Percentiles rank a stretch among this genome's conserved stretches.
These are phyloP conservation scores for Didymella exigua DNA, from an alignment of 2,329 filamentous ascomycete genomes.

Conservation along the genomic window DNA sequence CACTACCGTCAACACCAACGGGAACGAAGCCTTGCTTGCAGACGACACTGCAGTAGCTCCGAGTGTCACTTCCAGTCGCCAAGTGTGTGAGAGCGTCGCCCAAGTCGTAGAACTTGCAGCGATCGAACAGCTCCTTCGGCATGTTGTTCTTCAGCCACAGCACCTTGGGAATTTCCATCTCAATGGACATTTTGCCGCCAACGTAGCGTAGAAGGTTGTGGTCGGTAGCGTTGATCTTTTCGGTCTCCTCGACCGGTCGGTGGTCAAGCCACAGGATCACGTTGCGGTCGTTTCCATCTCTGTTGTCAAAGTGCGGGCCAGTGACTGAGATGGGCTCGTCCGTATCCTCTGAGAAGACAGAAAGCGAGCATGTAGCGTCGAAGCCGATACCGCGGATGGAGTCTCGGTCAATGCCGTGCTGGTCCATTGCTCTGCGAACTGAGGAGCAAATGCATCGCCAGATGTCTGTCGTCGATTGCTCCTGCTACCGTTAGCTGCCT, in stretches of 20 bases:
- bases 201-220: constrained; percentile 96
- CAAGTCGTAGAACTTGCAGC: constrained; percentile 97
- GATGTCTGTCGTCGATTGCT: constrained; percentile 98
- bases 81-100: constrained; percentile 92
- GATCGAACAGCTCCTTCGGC: constrained; percentile 85
- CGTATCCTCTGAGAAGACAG: constrained; percentile 86
- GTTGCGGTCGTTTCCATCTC: constrained; percentile 83
- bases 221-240: constrained; percentile 87
- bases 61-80: constrained; percentile 87
- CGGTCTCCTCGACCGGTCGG: constrained; percentile 85
- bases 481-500: constrained; percentile 56
- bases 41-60: constrained; percentile 94
- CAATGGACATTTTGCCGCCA: constrained; percentile 96
- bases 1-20: constrained; percentile 94
- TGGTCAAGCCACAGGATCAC: constrained; percentile 98
- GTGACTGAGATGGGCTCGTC: constrained; percentile 92
- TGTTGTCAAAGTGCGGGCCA: constrained; percentile 78
- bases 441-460: constrained; percentile 94
- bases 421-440: constrained; percentile 79
- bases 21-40: constrained; percentile 98
- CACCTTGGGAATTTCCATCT: constrained; percentile 99
- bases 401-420: constrained; percentile 76
- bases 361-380: constrained; percentile 96
- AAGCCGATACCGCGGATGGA: constrained; percentile 91
- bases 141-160: constrained; percentile 99